phyloP scores from a whole-genome alignment of 129 eudicot genomes.

The Lactuca sativa region DNA sequence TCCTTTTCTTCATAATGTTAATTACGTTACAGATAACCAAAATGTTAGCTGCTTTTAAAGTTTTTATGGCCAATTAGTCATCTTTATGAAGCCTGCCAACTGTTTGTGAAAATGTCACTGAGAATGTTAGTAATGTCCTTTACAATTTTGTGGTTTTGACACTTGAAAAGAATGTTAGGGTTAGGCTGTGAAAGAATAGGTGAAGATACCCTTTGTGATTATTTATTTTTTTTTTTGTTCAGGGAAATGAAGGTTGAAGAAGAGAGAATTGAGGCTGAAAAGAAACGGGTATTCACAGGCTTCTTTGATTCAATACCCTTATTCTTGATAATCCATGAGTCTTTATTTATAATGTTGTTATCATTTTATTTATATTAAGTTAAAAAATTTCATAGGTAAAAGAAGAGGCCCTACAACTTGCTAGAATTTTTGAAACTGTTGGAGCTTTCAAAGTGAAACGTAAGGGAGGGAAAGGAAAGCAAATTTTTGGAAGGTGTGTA shows the following conservation, averaged over 20 bases:
- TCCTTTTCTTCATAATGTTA: neutral
- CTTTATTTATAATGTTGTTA: neutral
- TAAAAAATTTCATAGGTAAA: constrained; percentile 47
- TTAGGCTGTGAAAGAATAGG: constrained; percentile 10
- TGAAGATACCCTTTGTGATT: constrained; percentile 20
- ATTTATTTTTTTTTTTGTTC: constrained; percentile 15
- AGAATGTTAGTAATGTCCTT: neutral
- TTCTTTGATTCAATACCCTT: constrained; percentile 2
- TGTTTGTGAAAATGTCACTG: constrained; percentile 26
- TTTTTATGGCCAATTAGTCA: neutral
- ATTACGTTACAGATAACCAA: neutral
- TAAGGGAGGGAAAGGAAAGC: constrained; percentile 89
- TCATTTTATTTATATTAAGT: constrained; percentile 5
- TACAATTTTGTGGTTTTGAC: neutral
- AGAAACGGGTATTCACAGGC: constrained; percentile 56
- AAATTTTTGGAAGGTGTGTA: constrained; percentile 85
- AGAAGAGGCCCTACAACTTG: constrained; percentile 95
- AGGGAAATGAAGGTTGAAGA: constrained; percentile 98
- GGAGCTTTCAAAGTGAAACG: constrained; percentile 98
- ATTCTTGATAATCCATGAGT: neutral
- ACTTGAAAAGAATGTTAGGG: constrained; percentile 6
- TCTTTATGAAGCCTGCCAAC: constrained; percentile 16
- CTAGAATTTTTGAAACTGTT: constrained; percentile 78
- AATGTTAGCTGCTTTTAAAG: neutral
- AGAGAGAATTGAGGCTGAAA: constrained; percentile 96